Evolutionary conservation across 768 basidiomycete genomes (phyloP), one percentile per base, ranked within the genome.

Genomic region (Termitomyces sp.): DNA sequence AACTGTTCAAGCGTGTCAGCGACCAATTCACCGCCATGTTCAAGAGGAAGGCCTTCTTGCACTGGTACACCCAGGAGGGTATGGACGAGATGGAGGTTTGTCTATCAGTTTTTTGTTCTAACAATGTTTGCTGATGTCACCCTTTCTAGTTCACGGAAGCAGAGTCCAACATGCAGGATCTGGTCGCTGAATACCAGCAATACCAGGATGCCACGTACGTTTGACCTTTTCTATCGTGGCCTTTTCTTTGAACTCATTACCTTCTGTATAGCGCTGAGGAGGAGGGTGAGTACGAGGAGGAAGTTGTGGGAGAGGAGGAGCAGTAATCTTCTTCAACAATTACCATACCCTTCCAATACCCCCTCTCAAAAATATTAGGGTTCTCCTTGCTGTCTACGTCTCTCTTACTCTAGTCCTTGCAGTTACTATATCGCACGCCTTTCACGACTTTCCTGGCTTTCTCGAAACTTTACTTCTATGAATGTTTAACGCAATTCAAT

Each of bases 21-120:
- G 94, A 96, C 72, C 95, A 98, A 74, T 98, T 99, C 85, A 92
- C 93, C 61, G 93, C 93, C 76, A 99, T 98, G 97, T 96, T 95
- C 84, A 93, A 91, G 86, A 83, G 96, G 72, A 98, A 98, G 80
- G 95, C 95, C 26, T 95, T 95, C 85, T 83, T 94, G 87, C 91
- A 96, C 74, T 96, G 95, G 95, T 98, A 98, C 76, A 98, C 95
- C 36, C 93, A 96, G 73, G 97, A 98, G 81, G 97, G 97, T 73
- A 98, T 99, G 96, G 96, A 95, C 71, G 93, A 94, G 82, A 93
- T 94, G 92, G 92, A 95, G 81, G 83, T 83, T 52, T 45, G 79
- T 71, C 22, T 39, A 44, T 20, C 36, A 9, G 5, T 24, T 30
- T 4, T 20, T 30, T n/a, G 1, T 36, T 33, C 2, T 9, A 20